Conservation (phyloP, 2,329 filamentous ascomycete genomes). For the Ascomycota sp. region DNA sequence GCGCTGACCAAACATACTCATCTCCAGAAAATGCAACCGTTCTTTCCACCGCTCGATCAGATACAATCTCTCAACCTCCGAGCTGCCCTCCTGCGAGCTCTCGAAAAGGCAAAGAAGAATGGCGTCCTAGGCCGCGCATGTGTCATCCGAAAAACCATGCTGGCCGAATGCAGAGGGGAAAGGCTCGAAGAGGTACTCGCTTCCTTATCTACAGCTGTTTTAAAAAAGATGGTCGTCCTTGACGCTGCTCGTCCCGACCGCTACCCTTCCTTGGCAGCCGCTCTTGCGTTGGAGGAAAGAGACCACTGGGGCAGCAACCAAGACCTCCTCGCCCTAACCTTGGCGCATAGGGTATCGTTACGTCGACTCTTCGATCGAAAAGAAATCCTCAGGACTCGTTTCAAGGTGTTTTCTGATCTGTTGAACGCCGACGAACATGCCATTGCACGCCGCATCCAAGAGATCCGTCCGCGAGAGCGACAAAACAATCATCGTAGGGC, state of each 20-base stretch:
- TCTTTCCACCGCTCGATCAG: constrained; percentile 79
- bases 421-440: constrained; percentile 41
- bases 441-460: constrained; percentile 32
- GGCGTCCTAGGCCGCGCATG: constrained; percentile 62
- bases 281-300: constrained; percentile 36
- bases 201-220: constrained; percentile 62
- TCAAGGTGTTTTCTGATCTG: constrained; percentile 41
- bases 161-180: constrained; percentile 90
- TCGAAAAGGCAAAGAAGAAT: constrained; percentile 77
- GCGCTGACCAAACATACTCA: neutral
- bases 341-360: constrained; percentile 54
- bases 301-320: constrained; percentile 33
- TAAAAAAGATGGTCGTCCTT: constrained; percentile 44
- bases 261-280: constrained; percentile 28
- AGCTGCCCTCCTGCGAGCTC: constrained; percentile 56
- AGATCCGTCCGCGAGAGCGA: constrained; percentile 14
- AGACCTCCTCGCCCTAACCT: constrained; percentile 42
- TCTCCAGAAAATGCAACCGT: constrained; percentile 61
- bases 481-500: constrained; percentile 5
- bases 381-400: constrained; percentile 34
- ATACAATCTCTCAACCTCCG: constrained; percentile 82
- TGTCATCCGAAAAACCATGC: constrained; percentile 77
- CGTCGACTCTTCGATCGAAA: constrained; percentile 37
- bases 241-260: constrained; percentile 15
- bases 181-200: constrained; percentile 73